These are phyloP conservation scores for Ophiorrhiza pumila DNA, from an alignment of 257 asterid species.

Conservation along the genomic window DNA sequence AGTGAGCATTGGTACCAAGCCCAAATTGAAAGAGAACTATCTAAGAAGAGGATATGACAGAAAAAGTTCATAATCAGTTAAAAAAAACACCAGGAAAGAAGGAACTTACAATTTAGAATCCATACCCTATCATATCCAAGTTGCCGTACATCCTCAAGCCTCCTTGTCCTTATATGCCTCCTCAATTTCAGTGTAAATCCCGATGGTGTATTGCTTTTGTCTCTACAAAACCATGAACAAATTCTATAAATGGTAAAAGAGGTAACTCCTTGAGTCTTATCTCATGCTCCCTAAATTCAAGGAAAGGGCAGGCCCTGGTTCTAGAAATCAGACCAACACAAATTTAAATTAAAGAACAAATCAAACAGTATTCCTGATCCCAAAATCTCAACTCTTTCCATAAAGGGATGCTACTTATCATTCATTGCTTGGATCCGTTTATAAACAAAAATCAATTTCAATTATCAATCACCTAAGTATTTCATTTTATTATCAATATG, in stretches of 20 bases:
- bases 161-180: slow-evolving; percentile 91
- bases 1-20: slow-evolving; percentile 79
- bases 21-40: slow-evolving; percentile 95
- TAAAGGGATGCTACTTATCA: background rate
- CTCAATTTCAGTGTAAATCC: slow-evolving; percentile 94
- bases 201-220: slow-evolving; percentile 95
- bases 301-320: background rate
- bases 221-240: slow-evolving; percentile 45
- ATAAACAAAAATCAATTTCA: too few relatives aligned
- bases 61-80: slow-evolving; percentile 3
- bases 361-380: background rate
- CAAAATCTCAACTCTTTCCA: background rate
- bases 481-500: too few relatives aligned
- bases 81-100: background rate
- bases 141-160: slow-evolving; percentile 97
- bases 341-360: background rate
- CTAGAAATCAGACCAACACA: background rate
- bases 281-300: background rate
- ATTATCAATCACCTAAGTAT: too few relatives aligned
- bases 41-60: slow-evolving; percentile 32
- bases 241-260: background rate
- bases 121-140: slow-evolving; percentile 97
- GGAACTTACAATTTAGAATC: slow-evolving; percentile 7
- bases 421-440: background rate
- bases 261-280: background rate